phyloP scores from a whole-genome alignment of 805 yeast genomes.

The Kurtzmaniella cleridarum region DNA sequence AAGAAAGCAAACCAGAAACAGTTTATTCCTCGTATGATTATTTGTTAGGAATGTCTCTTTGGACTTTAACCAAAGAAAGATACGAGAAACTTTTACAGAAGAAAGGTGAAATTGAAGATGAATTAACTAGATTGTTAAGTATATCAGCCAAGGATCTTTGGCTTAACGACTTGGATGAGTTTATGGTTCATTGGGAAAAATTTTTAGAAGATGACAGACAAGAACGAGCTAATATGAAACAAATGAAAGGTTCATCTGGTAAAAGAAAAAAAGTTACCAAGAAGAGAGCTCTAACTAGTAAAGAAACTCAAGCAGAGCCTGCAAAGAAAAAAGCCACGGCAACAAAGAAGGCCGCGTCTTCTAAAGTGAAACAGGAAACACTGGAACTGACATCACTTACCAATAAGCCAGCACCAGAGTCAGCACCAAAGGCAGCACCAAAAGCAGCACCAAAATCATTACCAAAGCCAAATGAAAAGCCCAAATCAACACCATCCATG shows the following conservation, averaged over 20 bases:
- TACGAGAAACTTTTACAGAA: conserved; percentile 76
- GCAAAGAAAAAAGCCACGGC: conserved; percentile 4
- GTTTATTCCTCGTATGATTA: conserved; percentile 73
- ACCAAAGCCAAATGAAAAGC: conserved; percentile 4
- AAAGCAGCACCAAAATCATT: conserved; percentile 4
- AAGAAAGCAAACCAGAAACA: conserved; percentile 45
- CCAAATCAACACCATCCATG: conserved; percentile 6
- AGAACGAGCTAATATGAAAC: conserved; percentile 47
- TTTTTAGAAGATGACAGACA: conserved; percentile 64
- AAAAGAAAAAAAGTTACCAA: conserved; percentile 20
- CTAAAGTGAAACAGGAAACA: background rate
- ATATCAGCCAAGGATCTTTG: conserved; percentile 83
- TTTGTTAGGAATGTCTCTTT: conserved; percentile 83
- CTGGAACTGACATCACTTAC: too few relatives aligned
- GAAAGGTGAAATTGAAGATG: conserved; percentile 64
- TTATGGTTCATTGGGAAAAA: conserved; percentile 58
- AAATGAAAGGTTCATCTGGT: conserved; percentile 39
- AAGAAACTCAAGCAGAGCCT: conserved; percentile 4
- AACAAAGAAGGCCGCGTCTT: conserved; percentile 1
- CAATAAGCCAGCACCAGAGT: background rate
- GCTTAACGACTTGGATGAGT: conserved; percentile 76
- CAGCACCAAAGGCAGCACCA: conserved; percentile 3
- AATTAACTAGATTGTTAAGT: conserved; percentile 59
- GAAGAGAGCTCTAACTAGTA: conserved; percentile 4
- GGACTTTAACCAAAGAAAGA: conserved; percentile 89